A percentile compares a stretch with the other conserved stretches of the same genome.
phyloP scores from a whole-genome alignment of 176 grass and related monocot genomes.

The Triticum aestivum region IWGSC_CS_RefSeq_v2.1 NC_057798.1:780359307-780359806 shows the following conservation, averaged over 20 bases:
- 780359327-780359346: slow-evolving; percentile 97
- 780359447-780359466: not conserved
- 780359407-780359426: slow-evolving; percentile 97
- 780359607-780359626: slow-evolving; percentile 98
- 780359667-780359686: slow-evolving; percentile 93
- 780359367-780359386: slow-evolving; percentile 95
- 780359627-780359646: slow-evolving; percentile 94
- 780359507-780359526: not conserved
- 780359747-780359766: slow-evolving; percentile 91
- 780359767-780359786: not conserved
- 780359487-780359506: not conserved
- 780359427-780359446: not conserved
- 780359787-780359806: not conserved
- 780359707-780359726: slow-evolving; percentile 86
- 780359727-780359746: slow-evolving; percentile 92
- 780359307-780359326: slow-evolving; percentile 98
- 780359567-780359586: slow-evolving; percentile 11
- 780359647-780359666: slow-evolving; percentile 95
- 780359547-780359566: slow-evolving; percentile 8
- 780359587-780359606: slow-evolving; percentile 89
- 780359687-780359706: slow-evolving; percentile 71
- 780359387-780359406: slow-evolving; percentile 98
- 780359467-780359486: not conserved
- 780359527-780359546: not conserved
- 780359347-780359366: slow-evolving; percentile 97